phyloP scores from a whole-genome alignment of 768 basidiomycete genomes.

The Crepidotus variabilis region DNA sequence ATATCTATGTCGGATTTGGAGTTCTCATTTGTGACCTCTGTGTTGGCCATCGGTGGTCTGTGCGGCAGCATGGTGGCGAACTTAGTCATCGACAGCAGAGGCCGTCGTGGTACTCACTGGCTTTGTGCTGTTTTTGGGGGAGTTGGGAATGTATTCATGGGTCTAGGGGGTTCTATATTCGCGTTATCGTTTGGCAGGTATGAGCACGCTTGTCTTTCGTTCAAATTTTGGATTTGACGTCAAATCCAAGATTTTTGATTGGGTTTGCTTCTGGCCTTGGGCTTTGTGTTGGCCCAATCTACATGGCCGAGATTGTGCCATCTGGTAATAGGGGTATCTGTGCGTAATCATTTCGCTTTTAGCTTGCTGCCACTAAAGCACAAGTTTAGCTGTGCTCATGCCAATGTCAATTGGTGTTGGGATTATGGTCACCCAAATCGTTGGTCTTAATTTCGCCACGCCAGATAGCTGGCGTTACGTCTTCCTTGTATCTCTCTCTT shows the following conservation, averaged over 20 bases:
- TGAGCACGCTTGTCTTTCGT: conserved; percentile 11
- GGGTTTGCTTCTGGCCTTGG: conserved; percentile 71
- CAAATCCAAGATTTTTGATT: conserved; percentile 48
- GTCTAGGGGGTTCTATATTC: conserved; percentile 49
- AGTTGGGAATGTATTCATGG: conserved; percentile 64
- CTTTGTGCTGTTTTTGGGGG: conserved; percentile 53
- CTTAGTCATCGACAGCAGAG: conserved; percentile 65
- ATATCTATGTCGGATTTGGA: conserved; percentile 72
- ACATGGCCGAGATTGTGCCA: conserved; percentile 83
- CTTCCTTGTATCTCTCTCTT: conserved; percentile 52
- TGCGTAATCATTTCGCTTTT: conserved; percentile 21
- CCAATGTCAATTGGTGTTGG: conserved; percentile 83
- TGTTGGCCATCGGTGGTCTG: conserved; percentile 88
- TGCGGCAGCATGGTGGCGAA: conserved; percentile 70
- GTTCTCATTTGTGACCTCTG: conserved; percentile 81
- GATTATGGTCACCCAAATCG: conserved; percentile 79
- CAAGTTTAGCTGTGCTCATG: not conserved
- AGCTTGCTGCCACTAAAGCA: too few species aligned
- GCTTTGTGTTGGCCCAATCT: conserved; percentile 79
- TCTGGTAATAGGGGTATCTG: conserved; percentile 75
- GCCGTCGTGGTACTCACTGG: conserved; percentile 65
- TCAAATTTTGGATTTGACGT: conserved; percentile 1
- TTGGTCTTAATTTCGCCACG: conserved; percentile 70
- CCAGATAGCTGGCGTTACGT: conserved; percentile 72
- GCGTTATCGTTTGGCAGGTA: conserved; percentile 66